phyloP scores from a whole-genome alignment of 352 stramenopile genomes.

The Globisporangium apiculatum region DNA sequence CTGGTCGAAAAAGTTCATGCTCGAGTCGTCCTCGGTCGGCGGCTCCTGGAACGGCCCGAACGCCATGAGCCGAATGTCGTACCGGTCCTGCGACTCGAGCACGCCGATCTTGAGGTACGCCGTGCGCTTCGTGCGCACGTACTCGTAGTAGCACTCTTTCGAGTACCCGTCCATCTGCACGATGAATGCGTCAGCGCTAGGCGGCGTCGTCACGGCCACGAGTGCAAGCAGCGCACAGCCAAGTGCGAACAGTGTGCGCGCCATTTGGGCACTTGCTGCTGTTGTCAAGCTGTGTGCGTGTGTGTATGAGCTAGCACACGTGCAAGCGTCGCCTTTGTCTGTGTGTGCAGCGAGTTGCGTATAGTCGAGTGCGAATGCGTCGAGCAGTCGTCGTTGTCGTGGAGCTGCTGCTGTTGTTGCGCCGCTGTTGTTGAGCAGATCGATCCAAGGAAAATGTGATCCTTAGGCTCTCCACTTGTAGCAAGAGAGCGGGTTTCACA shows the following conservation, averaged over 20 bases:
- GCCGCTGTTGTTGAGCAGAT: too few species aligned
- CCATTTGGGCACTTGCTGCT: too few species aligned
- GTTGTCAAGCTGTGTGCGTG: too few species aligned
- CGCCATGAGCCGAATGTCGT: conserved; percentile 73
- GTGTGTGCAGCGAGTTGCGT: too few species aligned
- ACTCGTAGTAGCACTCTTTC: conserved; percentile 80
- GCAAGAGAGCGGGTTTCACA: too few species aligned
- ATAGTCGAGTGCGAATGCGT: too few species aligned
- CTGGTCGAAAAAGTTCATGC: conserved; percentile 76
- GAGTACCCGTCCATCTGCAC: conserved; percentile 38
- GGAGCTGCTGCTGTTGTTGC: too few species aligned
- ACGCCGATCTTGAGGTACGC: conserved; percentile 80
- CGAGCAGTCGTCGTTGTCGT: too few species aligned
- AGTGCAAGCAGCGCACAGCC: conserved; percentile 9
- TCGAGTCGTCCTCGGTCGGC: conserved; percentile 33
- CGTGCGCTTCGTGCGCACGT: conserved; percentile 79
- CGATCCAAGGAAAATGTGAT: too few species aligned
- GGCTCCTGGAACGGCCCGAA: conserved; percentile 57
- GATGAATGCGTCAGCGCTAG: conserved; percentile 32
- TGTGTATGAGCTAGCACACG: too few species aligned
- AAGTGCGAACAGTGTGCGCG: conserved; percentile 14
- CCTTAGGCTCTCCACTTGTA: too few species aligned
- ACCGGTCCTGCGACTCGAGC: conserved; percentile 55
- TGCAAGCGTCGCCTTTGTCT: too few species aligned
- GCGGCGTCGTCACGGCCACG: conserved; percentile 7